Base-by-base conservation (phyloP, 1,139 yeast genomes). In the Lodderomyces elongisporus region DNA sequence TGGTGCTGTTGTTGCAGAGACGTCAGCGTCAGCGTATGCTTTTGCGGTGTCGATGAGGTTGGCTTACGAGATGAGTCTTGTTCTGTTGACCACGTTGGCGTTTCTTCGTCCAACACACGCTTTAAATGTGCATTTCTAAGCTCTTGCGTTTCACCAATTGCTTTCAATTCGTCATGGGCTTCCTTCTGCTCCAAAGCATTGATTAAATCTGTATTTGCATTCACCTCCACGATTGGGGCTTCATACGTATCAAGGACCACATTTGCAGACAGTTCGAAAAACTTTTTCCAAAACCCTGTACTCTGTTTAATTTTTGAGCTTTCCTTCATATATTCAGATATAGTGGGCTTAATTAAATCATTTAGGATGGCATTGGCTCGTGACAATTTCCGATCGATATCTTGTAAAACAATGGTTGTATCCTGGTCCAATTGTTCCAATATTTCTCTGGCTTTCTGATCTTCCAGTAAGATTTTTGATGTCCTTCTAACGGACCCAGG, bases 371-470 rank as follows among this genome's bases (percentile, higher is more conserved):
- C 67, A 49, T 81, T 83, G 12, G 87, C 76, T 28, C 69, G 63
- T 3, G 81, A 71, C 36, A 84, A 68, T 47, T 82, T 79, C 38
- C 77, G 71, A 56, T 88, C 95, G 20, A 88, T 84, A 39, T 79
- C 82, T 53, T 85, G 96, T 33, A 88, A 59, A 2, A 80, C 77
- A 34, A 83, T 60, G 0, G 95, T 85, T 28, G 87, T 84, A 47
- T 79, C 84, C 52, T 85, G 95, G 48, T 88, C 95, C 27, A 87
- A 58, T 45, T 76, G 66, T 48, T 85, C 94, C 35, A 84, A 60
- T 46, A 81, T 85, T 29, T 64, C 68, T 17, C 68, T 62, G 31
- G 65, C 70, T 26, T 56, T 52, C 31, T 52, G 49, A n/a, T 45
- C 38, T 27, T 52, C 54, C 22, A 42, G 48, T 6, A 40, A 40